Base-by-base conservation (phyloP, 2,329 filamentous ascomycete species). In the Knufia fluminis region DNA sequence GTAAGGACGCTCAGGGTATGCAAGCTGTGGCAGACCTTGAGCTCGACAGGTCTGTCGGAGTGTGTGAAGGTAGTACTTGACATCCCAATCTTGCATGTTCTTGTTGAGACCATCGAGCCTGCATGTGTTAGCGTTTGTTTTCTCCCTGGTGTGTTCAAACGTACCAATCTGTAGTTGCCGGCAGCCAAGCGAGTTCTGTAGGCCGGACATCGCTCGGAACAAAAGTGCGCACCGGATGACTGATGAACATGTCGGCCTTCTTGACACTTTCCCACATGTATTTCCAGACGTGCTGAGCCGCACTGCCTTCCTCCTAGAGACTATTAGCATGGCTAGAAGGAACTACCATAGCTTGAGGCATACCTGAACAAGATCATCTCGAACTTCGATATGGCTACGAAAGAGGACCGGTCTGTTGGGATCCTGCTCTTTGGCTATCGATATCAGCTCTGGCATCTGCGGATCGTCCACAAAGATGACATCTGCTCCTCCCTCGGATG, bases 71-170 rank as follows among this genome's bases (percentile, higher is more conserved):
- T 91, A 91, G 67, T 85, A 88, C 10, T 78, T 77, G 4, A 75
- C 72, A 60, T 88, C 83, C 79, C 82, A 88, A 45, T 76, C 71
- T 52, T 77, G 77, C 64, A 91, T 74, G 20, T 71, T 67, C 66
- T 92, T 92, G 71, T 90, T 92, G 57, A 91, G 66, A 7, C 86
- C 86, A 62, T 92, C 86, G 2, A 89, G 72, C 82, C 73, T 76
- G 54, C 4, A 12, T 19, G n/a, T 41, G 26, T 32, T 40, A 33
- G 45, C n/a, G 42, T 53, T 10, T 51, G 51, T 17, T 24, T 14
- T 3, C 31, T 12, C 7, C 16, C 19, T 20, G 16, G 17, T 36
- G 17, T 20, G 26, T 7, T 9, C 40, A 28, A 36, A 62, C 69
- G 61, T 57, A 77, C 80, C 86, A 92, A 64, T 92, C 86, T 0